Evolutionary conservation across 2,329 filamentous ascomycete species (phyloP).

Genomic region (Claviceps digitariae): DNA sequence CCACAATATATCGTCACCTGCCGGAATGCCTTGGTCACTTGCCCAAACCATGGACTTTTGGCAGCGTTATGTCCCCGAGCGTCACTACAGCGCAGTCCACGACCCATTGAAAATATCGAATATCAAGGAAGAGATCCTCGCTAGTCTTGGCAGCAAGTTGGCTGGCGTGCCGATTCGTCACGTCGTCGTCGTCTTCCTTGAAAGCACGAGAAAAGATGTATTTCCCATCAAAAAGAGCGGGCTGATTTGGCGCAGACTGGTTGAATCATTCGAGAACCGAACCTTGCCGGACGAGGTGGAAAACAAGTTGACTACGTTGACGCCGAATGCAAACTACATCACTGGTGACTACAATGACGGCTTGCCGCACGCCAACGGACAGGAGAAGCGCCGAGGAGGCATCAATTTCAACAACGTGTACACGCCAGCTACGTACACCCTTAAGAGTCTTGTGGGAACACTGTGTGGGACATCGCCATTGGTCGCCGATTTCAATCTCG

Average conservation of each 20-base stretch:
- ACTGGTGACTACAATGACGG: conserved; percentile 24
- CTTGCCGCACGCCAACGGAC: conserved; percentile 12
- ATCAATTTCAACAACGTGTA: conserved; percentile 26
- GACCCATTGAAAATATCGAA: conserved; percentile 30
- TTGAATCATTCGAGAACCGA: conserved; percentile 18
- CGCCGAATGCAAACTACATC: conserved; percentile 19
- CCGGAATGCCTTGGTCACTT: conserved; percentile 16
- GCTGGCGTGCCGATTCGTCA: conserved; percentile 25
- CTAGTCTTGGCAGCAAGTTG: conserved; percentile 14
- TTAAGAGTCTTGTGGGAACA: conserved; percentile 28
- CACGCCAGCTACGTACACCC: conserved; percentile 28
- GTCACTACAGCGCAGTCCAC: conserved; percentile 18
- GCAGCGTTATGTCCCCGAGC: conserved; percentile 15
- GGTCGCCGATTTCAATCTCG: conserved; percentile 28
- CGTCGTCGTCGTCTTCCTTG: conserved; percentile 29
- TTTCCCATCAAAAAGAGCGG: conserved; percentile 30
- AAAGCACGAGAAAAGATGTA: conserved; percentile 31
- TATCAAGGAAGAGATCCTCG: conserved; percentile 18
- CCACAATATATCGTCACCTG: conserved; percentile 7
- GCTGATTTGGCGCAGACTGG: conserved; percentile 22
- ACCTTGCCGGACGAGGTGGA: conserved; percentile 20
- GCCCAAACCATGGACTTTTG: conserved; percentile 11
- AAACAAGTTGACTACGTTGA: conserved; percentile 15
- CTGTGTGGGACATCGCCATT: conserved; percentile 29
- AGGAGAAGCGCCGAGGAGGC: conserved; percentile 19